Base-by-base conservation (phyloP, 805 yeast species). In the Zygosaccharomyces lentus region DNA sequence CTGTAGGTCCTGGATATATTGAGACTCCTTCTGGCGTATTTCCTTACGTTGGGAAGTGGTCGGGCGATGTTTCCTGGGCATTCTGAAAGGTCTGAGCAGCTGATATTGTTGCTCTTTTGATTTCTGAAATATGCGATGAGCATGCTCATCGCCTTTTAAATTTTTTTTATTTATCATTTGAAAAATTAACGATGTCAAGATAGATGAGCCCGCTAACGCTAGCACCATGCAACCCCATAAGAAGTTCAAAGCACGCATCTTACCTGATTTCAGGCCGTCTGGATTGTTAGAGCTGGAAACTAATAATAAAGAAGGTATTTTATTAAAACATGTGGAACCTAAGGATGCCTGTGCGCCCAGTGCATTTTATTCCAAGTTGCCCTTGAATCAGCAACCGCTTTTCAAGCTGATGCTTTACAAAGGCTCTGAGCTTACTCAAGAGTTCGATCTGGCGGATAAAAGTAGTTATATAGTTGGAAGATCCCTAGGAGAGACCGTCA, bases 211-310 rank as follows among this genome's bases (percentile, higher is more conserved):
- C 12, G 35, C 30, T 34, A 21, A 21, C 6, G 12, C 29, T 8
- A 15, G n/a, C 13, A 15, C 26, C 2, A 13, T 17, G 25, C n/a
- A 15, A 5, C 41, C 41, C 31, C 34, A 15, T 12, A 15, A 15
- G 8, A 36, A 34, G 19, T 43, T 17, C n/a, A 25, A 36, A 12
- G 16, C 32, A 17, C 37, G 25, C 13, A 16, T 30, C 16, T 25
- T 61, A 23, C 67, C 67, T 4, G 45, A 51, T 15, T 72, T 70
- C 52, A 64, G 65, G 42, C 69, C 70, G 1, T 70, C 77, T 0
- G 77, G 77, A 1, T 49, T 71, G 3, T 50, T 74, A 29, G 74
- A 74, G 24, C 61, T 65, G 45, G 77, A 70, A 25, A 63, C 72
- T 3, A 60, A 68, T 45, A 61, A 56, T 41, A 54, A 59, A 13